Percentiles rank a stretch among this genome's conserved stretches.
These are phyloP conservation scores for Pythium biforme DNA, from an alignment of 352 stramenopile species.

Conservation along the genomic window DNA sequence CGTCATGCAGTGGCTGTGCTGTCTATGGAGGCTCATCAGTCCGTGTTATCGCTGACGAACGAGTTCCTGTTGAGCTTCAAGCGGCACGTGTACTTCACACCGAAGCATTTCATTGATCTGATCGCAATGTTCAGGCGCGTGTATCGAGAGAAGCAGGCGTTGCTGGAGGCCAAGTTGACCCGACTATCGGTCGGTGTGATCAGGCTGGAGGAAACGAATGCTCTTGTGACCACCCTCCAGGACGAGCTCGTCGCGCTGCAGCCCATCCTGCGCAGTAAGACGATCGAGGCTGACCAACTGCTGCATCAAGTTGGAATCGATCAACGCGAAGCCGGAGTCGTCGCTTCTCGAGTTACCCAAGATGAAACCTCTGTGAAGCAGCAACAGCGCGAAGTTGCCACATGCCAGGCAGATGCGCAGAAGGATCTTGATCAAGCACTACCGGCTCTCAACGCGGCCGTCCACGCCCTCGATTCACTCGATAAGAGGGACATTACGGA, in stretches of 20 bases:
- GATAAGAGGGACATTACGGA: slow-evolving; percentile 89
- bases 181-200: slow-evolving; percentile 61
- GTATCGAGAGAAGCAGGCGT: slow-evolving; percentile 49
- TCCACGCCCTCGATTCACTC: slow-evolving; percentile 72
- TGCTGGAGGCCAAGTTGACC: slow-evolving; percentile 46
- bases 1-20: slow-evolving; percentile 35
- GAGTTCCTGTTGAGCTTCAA: slow-evolving; percentile 39
- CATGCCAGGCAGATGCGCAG: slow-evolving; percentile 71
- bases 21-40: slow-evolving; percentile 61
- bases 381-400: slow-evolving; percentile 58
- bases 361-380: slow-evolving; percentile 68
- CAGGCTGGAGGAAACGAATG: slow-evolving; percentile 74
- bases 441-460: slow-evolving; percentile 70
- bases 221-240: slow-evolving; percentile 55
- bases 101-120: slow-evolving; percentile 89
- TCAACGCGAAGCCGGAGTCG: slow-evolving; percentile 47
- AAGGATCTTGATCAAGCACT: slow-evolving; percentile 70
- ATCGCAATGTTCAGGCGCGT: slow-evolving; percentile 86
- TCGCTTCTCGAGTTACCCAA: slow-evolving; percentile 47
- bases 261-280: slow-evolving; percentile 61
- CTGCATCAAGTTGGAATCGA: slow-evolving; percentile 60
- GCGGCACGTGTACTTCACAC: slow-evolving; percentile 62
- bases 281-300: slow-evolving; percentile 60
- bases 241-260: slow-evolving; percentile 86
- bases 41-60: slow-evolving; percentile 18